A percentile compares a stretch with the other conserved stretches of the same genome.
These are phyloP conservation scores for Melaleuca alternifolia DNA, from an alignment of 345 rosid species.

Conservation along the genomic window DNA sequence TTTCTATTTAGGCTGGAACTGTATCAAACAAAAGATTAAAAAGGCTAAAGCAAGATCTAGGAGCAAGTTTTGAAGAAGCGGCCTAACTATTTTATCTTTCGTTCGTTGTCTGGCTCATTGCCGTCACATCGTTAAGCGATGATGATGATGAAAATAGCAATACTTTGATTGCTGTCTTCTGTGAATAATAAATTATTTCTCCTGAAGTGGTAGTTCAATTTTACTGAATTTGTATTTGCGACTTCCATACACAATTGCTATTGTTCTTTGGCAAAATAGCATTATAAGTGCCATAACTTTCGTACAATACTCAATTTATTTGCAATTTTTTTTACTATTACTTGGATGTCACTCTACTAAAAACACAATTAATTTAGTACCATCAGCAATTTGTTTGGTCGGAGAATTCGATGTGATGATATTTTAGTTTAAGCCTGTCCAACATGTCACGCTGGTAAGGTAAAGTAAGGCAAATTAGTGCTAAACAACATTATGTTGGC, in stretches of 20 bases:
- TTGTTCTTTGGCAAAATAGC: not conserved
- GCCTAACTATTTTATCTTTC: not conserved
- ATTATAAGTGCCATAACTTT: too few relatives aligned
- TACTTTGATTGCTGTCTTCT: not conserved
- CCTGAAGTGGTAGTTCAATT: not conserved
- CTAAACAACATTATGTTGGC: not conserved
- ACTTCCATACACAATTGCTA: too few relatives aligned
- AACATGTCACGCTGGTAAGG: not conserved
- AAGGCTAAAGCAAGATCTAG: not conserved
- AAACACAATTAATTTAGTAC: too few relatives aligned
- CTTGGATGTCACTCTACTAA: too few relatives aligned
- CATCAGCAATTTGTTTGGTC: not conserved
- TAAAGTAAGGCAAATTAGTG: not conserved
- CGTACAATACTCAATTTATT: fast-evolving
- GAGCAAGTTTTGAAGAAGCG: not conserved
- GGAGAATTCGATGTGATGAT: too few relatives aligned
- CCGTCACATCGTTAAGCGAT: not conserved
- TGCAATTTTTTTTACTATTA: too few relatives aligned
- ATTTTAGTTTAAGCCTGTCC: too few relatives aligned
- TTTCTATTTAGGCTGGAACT: not conserved
- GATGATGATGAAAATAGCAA: not conserved
- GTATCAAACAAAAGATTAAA: too few relatives aligned
- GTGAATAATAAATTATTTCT: not conserved
- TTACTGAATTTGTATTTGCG: not conserved
- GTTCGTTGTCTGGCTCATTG: not conserved